Evolutionary conservation across 2,329 filamentous ascomycete genomes (phyloP), one percentile per base, ranked within the genome.

Genomic region (Alternaria sp.): DNA sequence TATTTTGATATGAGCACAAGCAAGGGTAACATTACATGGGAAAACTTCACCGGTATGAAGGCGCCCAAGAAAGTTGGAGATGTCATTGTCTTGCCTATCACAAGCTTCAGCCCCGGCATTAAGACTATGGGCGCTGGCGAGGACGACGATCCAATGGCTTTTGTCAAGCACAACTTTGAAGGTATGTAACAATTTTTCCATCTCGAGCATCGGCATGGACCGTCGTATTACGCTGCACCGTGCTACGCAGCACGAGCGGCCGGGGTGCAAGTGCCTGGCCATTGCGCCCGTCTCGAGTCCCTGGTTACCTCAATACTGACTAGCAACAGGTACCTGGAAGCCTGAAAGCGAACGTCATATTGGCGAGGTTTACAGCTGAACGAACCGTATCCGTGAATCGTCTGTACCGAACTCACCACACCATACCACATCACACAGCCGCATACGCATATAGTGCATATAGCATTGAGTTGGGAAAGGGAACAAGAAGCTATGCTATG

Each of bases 81-180:
- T 77, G 92, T 97, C 2, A 88, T 97, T 51, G 89, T 99, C 13
- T 80, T 99, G 59, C 95, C 95, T 26, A 98, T 99, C 71, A 99
- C 95, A 6, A 94, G 93, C 78, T 99, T 99, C 82, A 97, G 93
- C 71, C 95, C 95, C 0, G 95, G 95, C 26, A 92, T 98, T 42
- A 86, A 88, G 68, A 93, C 97, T 76, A 98, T 97, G 93, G 91
- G 91, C 11, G 91, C 95, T 44, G 89, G 89, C 71, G 93, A 96
- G 62, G 85, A 88, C 40, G 92, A 97, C 67, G 90, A 98, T 75
- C 92, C 93, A 1, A 94, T 97, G 92, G 95, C 95, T 2, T 98
- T 96, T 82, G 95, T 99, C 61, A 93, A 95, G 80, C 95, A 99
- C 80, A 89, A 93, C 54, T 99, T 99, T 77, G 92, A 96, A 82